phyloP scores from a whole-genome alignment of 1,139 yeast species.

The Debaryomyces robertsiae region DNA sequence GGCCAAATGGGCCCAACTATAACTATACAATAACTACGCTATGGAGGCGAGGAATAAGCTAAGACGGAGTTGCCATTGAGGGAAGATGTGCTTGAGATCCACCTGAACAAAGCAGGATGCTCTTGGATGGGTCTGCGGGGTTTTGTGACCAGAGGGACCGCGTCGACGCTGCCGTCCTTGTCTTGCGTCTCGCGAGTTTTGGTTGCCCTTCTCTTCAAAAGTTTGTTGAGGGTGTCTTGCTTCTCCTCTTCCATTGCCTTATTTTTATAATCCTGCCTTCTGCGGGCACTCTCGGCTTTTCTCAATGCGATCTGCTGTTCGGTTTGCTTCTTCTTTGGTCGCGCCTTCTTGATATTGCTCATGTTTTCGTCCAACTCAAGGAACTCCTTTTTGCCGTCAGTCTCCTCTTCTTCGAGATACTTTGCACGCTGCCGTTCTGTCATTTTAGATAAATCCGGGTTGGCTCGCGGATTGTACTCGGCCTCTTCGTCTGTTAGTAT shows the following conservation, averaged over 20 bases:
- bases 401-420: slow-evolving; percentile 35
- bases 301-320: slow-evolving; percentile 83
- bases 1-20: too few relatives aligned
- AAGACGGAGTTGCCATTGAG: slow-evolving; percentile 25
- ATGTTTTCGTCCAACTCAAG: slow-evolving; percentile 28
- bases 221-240: slow-evolving; percentile 82
- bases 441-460: slow-evolving; percentile 56
- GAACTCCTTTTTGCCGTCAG: slow-evolving; percentile 21
- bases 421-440: slow-evolving; percentile 64
- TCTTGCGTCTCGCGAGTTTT: slow-evolving; percentile 52
- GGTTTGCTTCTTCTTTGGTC: slow-evolving; percentile 56
- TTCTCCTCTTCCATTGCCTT: slow-evolving; percentile 90
- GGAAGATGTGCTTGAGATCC: slow-evolving; percentile 23
- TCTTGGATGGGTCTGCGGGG: slow-evolving; percentile 38
- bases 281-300: slow-evolving; percentile 85
- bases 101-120: slow-evolving; percentile 37
- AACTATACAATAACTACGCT: slow-evolving; percentile 1
- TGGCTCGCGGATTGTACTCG: slow-evolving; percentile 43
- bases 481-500: slow-evolving; percentile 47
- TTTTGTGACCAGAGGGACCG: slow-evolving; percentile 26
- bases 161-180: slow-evolving; percentile 38
- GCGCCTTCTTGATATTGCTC: slow-evolving; percentile 28
- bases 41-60: slow-evolving; percentile 19
- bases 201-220: slow-evolving; percentile 80
- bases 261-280: slow-evolving; percentile 82